Percentiles rank a stretch among this genome's conserved stretches.
Evolutionary conservation across 139 green algal species (phyloP).

Genomic region (Microglena sp.): DNA sequence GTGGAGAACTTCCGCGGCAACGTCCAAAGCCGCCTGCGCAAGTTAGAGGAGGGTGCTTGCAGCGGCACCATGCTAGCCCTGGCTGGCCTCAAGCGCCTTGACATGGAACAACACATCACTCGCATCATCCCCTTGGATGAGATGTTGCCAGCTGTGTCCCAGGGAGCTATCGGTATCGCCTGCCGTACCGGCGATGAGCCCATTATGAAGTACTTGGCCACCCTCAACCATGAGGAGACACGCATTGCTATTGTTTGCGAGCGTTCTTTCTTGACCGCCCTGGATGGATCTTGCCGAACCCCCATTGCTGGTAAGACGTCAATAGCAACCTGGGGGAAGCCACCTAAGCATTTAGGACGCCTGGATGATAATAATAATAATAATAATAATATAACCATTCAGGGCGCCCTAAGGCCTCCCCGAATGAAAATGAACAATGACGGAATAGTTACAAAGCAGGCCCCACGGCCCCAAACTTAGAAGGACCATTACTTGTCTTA

Average conservation of each 20-base stretch:
- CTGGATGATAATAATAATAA: no score
- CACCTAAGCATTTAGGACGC: no score
- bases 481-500: no score
- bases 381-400: no score
- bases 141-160: slow-evolving; percentile 92
- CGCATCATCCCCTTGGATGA: slow-evolving; percentile 77
- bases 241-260: slow-evolving; percentile 92
- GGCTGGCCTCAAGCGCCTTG: slow-evolving; percentile 91
- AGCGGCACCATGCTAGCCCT: slow-evolving; percentile 89
- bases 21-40: slow-evolving; percentile 94
- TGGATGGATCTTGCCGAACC: slow-evolving; percentile 96
- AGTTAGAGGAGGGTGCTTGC: slow-evolving; percentile 86
- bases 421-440: no score
- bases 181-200: slow-evolving; percentile 79
- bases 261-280: slow-evolving; percentile 85
- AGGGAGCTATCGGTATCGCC: slow-evolving; percentile 96
- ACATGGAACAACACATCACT: slow-evolving; percentile 89
- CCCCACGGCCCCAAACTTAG: no score
- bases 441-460: no score
- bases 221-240: slow-evolving; percentile 97
- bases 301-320: slow-evolving; percentile 89
- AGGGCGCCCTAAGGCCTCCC: no score
- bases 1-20: slow-evolving; percentile 98
- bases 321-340: no score
- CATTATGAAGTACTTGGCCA: slow-evolving; percentile 56